Evolutionary conservation across 768 basidiomycete genomes (phyloP), one percentile per base, ranked within the genome.

Genomic region (Chiua virens): DNA sequence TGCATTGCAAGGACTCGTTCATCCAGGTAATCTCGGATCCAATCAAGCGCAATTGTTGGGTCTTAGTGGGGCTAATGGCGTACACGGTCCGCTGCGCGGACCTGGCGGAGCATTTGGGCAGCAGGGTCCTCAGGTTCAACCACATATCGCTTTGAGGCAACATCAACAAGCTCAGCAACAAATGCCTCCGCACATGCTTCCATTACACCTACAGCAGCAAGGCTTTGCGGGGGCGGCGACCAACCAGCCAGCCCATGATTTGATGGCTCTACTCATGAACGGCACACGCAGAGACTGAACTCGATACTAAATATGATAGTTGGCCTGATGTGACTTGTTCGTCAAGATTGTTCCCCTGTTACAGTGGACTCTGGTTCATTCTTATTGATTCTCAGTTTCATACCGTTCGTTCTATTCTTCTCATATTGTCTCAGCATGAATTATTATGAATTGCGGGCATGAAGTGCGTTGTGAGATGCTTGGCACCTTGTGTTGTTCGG

Each of bases 211-310:
- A 46, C 86, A 82, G 58, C 84, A 81, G 60, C 84, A 82, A 70
- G 76, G 75, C 25, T 63, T 67, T 21, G 73, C 75, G 44, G 70
- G 74, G 18, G 71, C 71, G 17, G 68, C 73, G 20, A 79, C 72
- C 63, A 81, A 73, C 53, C 83, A 82, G 60, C 79, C 81, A 30
- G 72, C 82, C 39, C 85, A 87, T 54, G 89, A 92, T 64, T 71
- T 92, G 58, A 91, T 92, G 85, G 83, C 89, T 40, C 76, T 92
- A 52, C 79, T 92, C 55, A 85, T 92, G 87, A 86, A 84, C 47
- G 86, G 85, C 49, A 54, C 57, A 36, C 84, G 80, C 57, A 75
- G 87, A 69, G 86, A 89, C 59, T 89, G 72, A 82, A 58, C 47
- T 50, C 42, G 46, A 45, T 47, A 38, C 42, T 57, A 38, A 54